Percentiles rank a stretch among this genome's conserved stretches.
Evolutionary conservation across 2,329 filamentous ascomycete genomes (phyloP).

Genomic region (Juglanconis sp.): DNA sequence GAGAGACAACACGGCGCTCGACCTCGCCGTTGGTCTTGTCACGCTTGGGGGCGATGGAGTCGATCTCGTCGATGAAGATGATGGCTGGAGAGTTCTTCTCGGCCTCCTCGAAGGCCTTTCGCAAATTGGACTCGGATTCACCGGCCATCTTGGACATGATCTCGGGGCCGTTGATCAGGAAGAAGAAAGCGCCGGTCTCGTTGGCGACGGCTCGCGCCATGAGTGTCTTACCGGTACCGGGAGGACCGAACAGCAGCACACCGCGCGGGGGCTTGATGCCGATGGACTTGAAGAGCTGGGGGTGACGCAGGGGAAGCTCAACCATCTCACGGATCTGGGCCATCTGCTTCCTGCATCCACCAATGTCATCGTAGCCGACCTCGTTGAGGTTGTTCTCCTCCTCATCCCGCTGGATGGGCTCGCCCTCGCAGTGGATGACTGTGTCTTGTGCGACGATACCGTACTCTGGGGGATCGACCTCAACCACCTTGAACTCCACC

Average conservation of each 20-base stretch:
- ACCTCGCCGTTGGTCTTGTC: conserved; percentile 99
- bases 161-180: conserved; percentile 97
- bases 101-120: conserved; percentile 99
- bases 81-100: conserved; percentile 99
- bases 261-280: conserved; percentile 99
- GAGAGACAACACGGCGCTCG: conserved; percentile 96
- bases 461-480: conserved; percentile 97
- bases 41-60: conserved; percentile 98
- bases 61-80: conserved; percentile 99
- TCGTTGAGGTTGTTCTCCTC: conserved; percentile 99
- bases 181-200: conserved; percentile 98
- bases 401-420: conserved; percentile 93
- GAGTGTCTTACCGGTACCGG: conserved; percentile 98
- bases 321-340: conserved; percentile 98
- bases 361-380: conserved; percentile 98
- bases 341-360: conserved; percentile 99
- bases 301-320: conserved; percentile 92
- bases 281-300: conserved; percentile 99
- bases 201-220: conserved; percentile 99
- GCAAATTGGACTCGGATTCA: conserved; percentile 96
- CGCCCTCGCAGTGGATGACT: conserved; percentile 97
- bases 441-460: conserved; percentile 99
- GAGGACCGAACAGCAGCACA: conserved; percentile 94
- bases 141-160: conserved; percentile 99
- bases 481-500: conserved; percentile 99